These are phyloP conservation scores for Trichoderma breve DNA, from an alignment of 2,329 filamentous ascomycete species.

Conservation along the genomic window DNA sequence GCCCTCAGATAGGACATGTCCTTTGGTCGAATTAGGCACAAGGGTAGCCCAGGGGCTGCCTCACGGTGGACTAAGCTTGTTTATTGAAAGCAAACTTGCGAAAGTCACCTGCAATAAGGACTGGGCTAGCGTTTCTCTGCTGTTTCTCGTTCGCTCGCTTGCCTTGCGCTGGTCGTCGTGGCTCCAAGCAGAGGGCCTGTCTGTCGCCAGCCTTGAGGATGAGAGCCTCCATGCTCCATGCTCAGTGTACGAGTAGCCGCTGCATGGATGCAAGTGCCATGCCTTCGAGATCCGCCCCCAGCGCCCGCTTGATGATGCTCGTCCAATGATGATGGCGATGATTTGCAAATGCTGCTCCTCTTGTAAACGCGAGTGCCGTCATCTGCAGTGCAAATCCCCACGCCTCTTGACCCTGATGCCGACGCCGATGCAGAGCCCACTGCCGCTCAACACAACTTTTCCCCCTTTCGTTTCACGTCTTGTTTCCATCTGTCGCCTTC, in stretches of 20 bases:
- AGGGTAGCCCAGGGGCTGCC: background rate
- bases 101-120: background rate
- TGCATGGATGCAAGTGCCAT: background rate
- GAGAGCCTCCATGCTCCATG: background rate
- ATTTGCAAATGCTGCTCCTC: background rate
- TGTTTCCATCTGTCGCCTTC: background rate
- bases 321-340: background rate
- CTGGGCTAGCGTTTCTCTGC: background rate
- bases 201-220: background rate
- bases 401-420: background rate
- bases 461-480: background rate
- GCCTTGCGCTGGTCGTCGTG: background rate
- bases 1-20: background rate
- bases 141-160: constrained; percentile 1
- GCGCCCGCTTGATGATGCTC: background rate
- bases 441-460: background rate
- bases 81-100: background rate
- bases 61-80: background rate
- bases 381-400: background rate
- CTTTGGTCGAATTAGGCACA: background rate
- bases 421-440: background rate
- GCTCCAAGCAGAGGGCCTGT: background rate
- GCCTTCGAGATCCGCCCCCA: background rate
- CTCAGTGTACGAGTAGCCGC: background rate
- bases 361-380: background rate